phyloP scores from a whole-genome alignment of 2,329 filamentous ascomycete genomes.

The Metarhizium rileyi region DNA sequence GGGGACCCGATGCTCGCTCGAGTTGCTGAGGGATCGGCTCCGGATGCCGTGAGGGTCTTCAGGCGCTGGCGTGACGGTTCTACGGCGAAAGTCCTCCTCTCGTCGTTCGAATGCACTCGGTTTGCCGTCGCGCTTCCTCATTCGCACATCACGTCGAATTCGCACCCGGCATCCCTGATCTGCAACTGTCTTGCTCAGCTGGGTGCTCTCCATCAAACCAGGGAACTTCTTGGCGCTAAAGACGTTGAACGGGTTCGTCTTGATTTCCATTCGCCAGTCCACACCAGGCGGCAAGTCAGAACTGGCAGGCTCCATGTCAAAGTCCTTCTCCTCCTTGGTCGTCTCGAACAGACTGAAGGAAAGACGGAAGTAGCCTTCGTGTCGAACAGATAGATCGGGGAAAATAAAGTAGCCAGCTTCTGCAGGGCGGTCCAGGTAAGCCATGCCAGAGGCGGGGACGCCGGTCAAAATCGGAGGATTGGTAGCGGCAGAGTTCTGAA shows the following conservation, averaged over 20 bases:
- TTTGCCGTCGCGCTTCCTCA: constrained; percentile 76
- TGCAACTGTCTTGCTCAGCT: constrained; percentile 79
- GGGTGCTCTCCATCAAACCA: constrained; percentile 80
- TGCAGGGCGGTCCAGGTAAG: constrained; percentile 79
- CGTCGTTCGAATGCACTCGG: constrained; percentile 46
- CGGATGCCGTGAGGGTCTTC: constrained; percentile 29
- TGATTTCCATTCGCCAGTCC: constrained; percentile 81
- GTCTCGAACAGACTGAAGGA: constrained; percentile 92
- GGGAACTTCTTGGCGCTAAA: constrained; percentile 99
- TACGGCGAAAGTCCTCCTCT: constrained; percentile 50
- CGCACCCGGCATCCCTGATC: constrained; percentile 96
- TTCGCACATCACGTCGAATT: constrained; percentile 86
- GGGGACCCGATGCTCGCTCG: constrained; percentile 37
- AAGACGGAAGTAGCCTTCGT: constrained; percentile 87
- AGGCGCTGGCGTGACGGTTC: constrained; percentile 25
- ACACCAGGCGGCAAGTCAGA: constrained; percentile 46
- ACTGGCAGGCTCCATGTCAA: constrained; percentile 45
- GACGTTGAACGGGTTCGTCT: constrained; percentile 77
- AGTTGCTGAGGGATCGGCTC: constrained; percentile 51
- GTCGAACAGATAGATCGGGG: constrained; percentile 87
- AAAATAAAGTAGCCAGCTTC: constrained; percentile 92
- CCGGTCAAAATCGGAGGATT: constrained; percentile 82
- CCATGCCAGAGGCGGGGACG: constrained; percentile 90
- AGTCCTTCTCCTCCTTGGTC: constrained; percentile 74
- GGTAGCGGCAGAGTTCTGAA: constrained; percentile 55